A percentile compares a stretch with the other conserved stretches of the same genome.
Evolutionary conservation across 305 asterid genomes (phyloP).

Genomic region (Stenogyne calaminthoides): DNA sequence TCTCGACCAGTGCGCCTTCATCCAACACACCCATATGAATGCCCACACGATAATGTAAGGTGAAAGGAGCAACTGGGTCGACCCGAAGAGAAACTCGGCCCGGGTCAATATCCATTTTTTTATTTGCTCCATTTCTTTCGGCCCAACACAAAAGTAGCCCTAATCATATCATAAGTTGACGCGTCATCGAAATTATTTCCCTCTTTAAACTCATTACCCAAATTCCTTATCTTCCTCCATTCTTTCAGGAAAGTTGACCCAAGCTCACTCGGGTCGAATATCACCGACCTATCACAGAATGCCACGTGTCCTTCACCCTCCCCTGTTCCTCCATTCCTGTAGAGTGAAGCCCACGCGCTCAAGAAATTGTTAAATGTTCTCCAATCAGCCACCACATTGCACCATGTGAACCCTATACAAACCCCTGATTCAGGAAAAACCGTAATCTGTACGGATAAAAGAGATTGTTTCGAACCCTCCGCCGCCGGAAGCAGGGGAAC

Average conservation of each 20-base stretch:
- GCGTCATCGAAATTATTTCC: not conserved
- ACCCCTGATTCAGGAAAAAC: slow-evolving; percentile 48
- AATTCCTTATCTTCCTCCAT: slow-evolving; percentile 10
- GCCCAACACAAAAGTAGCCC: slow-evolving; percentile 50
- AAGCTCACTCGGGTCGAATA: slow-evolving; percentile 34
- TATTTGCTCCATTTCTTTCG: slow-evolving; percentile 45
- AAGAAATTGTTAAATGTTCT: slow-evolving; percentile 56
- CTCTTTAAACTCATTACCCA: not conserved
- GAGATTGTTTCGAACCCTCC: slow-evolving; percentile 24
- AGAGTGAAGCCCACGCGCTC: slow-evolving; percentile 51
- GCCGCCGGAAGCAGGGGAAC: slow-evolving; percentile 46
- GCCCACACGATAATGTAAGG: slow-evolving; percentile 53
- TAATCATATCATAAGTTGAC: slow-evolving; percentile 13
- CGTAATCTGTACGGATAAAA: slow-evolving; percentile 49
- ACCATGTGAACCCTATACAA: slow-evolving; percentile 49
- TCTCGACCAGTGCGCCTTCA: slow-evolving; percentile 30
- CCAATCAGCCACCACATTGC: slow-evolving; percentile 54
- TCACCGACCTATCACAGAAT: slow-evolving; percentile 38
- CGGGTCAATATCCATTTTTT: slow-evolving; percentile 49
- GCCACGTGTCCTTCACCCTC: slow-evolving; percentile 19
- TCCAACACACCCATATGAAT: slow-evolving; percentile 53
- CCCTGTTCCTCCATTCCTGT: not conserved
- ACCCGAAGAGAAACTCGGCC: slow-evolving; percentile 42
- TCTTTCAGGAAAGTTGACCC: slow-evolving; percentile 33
- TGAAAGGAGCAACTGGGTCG: slow-evolving; percentile 42